A percentile compares a stretch with the other conserved stretches of the same genome.
phyloP scores from a whole-genome alignment of 1,139 yeast genomes.

The Wickerhamiella infanticola region DNA sequence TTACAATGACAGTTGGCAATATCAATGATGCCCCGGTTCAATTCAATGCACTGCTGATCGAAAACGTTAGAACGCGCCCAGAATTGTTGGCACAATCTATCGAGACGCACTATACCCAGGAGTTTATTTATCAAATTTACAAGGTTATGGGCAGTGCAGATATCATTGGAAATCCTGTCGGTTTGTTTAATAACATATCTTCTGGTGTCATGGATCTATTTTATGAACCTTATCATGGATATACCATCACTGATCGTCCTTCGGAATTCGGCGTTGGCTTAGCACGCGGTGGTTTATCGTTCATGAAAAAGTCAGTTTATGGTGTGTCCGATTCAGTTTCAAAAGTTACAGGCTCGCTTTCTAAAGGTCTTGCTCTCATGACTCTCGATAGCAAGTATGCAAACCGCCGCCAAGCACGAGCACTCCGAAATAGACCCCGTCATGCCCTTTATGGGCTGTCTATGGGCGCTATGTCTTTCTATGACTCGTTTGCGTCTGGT shows the following conservation, averaged over 20 bases:
- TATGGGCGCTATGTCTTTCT: slow-evolving; percentile 75
- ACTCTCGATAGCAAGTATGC: slow-evolving; percentile 81
- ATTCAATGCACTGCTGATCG: slow-evolving; percentile 72
- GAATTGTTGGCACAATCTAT: slow-evolving; percentile 59
- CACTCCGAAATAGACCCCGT: slow-evolving; percentile 63
- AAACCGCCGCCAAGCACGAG: slow-evolving; percentile 57
- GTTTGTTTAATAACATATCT: slow-evolving; percentile 78
- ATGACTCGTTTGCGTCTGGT: slow-evolving; percentile 79
- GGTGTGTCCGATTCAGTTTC: slow-evolving; percentile 91
- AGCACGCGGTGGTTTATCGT: slow-evolving; percentile 91
- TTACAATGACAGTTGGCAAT: slow-evolving; percentile 95
- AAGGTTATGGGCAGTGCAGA: slow-evolving; percentile 94
- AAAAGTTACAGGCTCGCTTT: slow-evolving; percentile 82
- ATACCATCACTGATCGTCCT: slow-evolving; percentile 84
- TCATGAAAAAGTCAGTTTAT: slow-evolving; percentile 84
- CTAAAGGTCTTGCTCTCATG: slow-evolving; percentile 84
- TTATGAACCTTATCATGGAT: slow-evolving; percentile 95
- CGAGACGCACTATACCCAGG: slow-evolving; percentile 80
- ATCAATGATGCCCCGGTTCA: slow-evolving; percentile 93
- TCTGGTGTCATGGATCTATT: slow-evolving; percentile 94
- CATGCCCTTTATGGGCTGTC: slow-evolving; percentile 85
- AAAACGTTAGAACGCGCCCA: slow-evolving; percentile 75
- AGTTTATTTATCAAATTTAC: slow-evolving; percentile 81
- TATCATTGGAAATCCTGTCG: slow-evolving; percentile 92
- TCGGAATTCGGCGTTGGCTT: slow-evolving; percentile 90